A percentile compares a stretch with the other conserved stretches of the same genome.
Evolutionary conservation across 495 filamentous ascomycete species (phyloP).

Genomic region (Annulohypoxylon maeteangense): DNA sequence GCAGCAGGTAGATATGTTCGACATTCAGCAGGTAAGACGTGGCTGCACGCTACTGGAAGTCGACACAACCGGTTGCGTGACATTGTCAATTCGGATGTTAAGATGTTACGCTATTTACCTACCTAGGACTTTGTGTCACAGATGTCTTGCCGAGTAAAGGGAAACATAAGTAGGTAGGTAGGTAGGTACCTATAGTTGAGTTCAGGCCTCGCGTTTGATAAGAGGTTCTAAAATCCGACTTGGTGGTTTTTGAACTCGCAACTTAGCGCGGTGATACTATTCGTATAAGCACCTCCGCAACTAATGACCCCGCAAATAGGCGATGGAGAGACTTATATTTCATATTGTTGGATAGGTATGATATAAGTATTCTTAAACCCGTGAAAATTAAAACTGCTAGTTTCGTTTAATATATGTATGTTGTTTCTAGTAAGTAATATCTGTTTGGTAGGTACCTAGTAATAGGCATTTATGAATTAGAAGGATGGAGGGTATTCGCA

Average conservation of each 20-base stretch:
- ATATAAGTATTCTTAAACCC: too few relatives aligned
- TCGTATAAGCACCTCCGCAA: slow-evolving; percentile 30
- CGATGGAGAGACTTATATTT: neutral
- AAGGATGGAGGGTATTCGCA: slow-evolving; percentile 9
- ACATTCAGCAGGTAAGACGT: slow-evolving; percentile 21
- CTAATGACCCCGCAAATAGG: slow-evolving; percentile 2
- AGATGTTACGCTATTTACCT: slow-evolving; percentile 10
- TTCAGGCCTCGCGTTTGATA: too few relatives aligned
- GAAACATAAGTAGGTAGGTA: neutral
- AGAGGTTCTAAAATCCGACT: neutral
- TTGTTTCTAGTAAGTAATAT: neutral
- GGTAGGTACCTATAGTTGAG: neutral
- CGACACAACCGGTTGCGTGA: slow-evolving; percentile 1
- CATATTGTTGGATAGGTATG: neutral
- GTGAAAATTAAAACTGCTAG: too few relatives aligned
- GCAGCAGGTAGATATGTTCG: slow-evolving; percentile 14
- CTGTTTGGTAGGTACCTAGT: neutral
- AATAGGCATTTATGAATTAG: neutral
- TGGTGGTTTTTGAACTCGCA: neutral
- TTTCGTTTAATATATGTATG: neutral
- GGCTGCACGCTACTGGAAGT: slow-evolving; percentile 19
- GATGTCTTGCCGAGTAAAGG: neutral
- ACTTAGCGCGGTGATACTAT: neutral
- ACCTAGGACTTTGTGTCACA: neutral
- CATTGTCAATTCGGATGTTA: slow-evolving; percentile 8